Evolutionary conservation across 306 rosid species (phyloP).

Genomic region (Potentilla sterilis): DNA sequence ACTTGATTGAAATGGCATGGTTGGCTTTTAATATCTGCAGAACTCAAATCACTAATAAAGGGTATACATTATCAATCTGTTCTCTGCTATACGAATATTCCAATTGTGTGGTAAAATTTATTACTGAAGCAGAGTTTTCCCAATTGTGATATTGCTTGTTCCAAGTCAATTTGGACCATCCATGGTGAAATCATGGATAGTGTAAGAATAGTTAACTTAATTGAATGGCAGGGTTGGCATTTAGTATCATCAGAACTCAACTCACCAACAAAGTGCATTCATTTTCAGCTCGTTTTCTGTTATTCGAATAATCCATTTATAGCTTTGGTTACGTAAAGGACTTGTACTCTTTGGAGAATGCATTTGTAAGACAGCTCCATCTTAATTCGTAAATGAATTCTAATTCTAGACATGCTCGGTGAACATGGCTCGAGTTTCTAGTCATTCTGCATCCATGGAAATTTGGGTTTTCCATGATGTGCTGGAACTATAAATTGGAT

Average conservation of each 20-base stretch:
- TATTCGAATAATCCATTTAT: background rate
- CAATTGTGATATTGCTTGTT: too few species aligned
- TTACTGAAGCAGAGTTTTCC: too few species aligned
- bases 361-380: background rate
- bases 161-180: too few species aligned
- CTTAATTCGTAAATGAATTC: background rate
- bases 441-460: conserved; percentile 1
- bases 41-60: too few species aligned
- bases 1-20: background rate
- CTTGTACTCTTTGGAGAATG: background rate
- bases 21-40: background rate
- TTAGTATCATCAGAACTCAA: background rate
- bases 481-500: background rate
- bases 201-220: too few species aligned
- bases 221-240: background rate
- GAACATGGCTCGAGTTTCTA: background rate
- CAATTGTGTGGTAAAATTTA: too few species aligned
- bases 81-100: too few species aligned
- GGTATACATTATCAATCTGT: too few species aligned
- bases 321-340: background rate
- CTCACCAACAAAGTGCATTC: background rate
- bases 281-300: background rate
- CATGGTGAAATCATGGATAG: too few species aligned
- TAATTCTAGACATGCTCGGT: background rate
- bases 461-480: background rate